Evolutionary conservation across 148 eudicot species (phyloP).

Genomic region (Dysphania ambrosioides): DNA sequence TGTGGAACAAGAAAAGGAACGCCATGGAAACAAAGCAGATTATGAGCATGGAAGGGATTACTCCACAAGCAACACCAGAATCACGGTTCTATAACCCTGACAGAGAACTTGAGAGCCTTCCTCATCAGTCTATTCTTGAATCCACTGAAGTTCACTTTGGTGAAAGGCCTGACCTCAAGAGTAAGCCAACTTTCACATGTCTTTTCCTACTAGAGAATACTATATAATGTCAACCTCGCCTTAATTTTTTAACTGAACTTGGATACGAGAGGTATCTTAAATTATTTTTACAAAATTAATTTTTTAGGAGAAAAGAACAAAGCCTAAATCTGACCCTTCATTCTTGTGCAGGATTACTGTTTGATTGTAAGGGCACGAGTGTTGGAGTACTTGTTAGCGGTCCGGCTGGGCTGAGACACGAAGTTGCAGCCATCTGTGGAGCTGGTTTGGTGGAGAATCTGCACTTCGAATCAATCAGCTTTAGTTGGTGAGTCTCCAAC

Average conservation of each 20-base stretch:
- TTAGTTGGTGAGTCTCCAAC: conserved; percentile 60
- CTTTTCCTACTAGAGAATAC: not conserved
- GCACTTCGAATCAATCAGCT: conserved; percentile 84
- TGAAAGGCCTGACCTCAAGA: conserved; percentile 76
- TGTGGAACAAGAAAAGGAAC: conserved; percentile 64
- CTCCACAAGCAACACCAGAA: conserved; percentile 38
- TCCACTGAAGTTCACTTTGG: conserved; percentile 66
- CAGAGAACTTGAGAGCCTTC: conserved; percentile 79
- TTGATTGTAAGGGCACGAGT: conserved; percentile 53
- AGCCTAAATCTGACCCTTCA: not conserved
- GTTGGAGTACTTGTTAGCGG: conserved; percentile 75
- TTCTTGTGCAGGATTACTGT: conserved; percentile 46
- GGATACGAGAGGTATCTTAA: no score
- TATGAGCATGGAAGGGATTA: conserved; percentile 40
- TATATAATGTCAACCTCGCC: not conserved
- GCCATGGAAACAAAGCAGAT: conserved; percentile 54
- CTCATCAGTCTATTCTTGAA: conserved; percentile 48
- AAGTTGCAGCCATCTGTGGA: conserved; percentile 74
- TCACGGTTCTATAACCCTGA: conserved; percentile 50
- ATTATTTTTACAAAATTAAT: no score
- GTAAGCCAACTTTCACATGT: conserved; percentile 38
- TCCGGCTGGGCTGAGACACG: conserved; percentile 68
- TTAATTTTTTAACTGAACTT: no score
- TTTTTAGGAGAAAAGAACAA: not conserved
- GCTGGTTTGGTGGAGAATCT: conserved; percentile 62